Evolutionary conservation across 140 eudicot genomes (phyloP).

Genomic region (Eryngium alpinum): DNA sequence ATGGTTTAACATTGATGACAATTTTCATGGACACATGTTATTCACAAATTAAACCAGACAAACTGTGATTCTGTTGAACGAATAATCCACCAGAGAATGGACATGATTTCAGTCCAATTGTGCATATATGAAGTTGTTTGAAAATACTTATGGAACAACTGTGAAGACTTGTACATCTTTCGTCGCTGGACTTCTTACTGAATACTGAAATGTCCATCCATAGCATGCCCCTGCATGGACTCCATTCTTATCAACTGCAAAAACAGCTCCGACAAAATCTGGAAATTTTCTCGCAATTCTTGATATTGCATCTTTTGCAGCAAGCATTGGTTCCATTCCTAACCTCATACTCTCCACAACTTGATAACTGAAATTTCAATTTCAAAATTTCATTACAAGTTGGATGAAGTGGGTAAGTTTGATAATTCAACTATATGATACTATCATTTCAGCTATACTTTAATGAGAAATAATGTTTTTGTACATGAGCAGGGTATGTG

Average conservation of each 20-base stretch:
- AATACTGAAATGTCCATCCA: conserved; percentile 94
- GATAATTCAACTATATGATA: background rate
- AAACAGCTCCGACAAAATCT: conserved; percentile 69
- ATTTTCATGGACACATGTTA: too few relatives aligned
- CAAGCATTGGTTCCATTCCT: conserved; percentile 77
- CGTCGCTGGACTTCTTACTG: conserved; percentile 67
- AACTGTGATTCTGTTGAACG: too few relatives aligned
- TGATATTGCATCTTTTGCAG: conserved; percentile 81
- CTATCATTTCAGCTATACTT: background rate
- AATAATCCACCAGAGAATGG: too few relatives aligned
- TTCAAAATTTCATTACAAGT: background rate
- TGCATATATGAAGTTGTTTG: background rate
- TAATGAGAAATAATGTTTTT: background rate
- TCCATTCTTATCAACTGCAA: conserved; percentile 76
- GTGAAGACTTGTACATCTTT: conserved; percentile 70
- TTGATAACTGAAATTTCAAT: conserved; percentile 58
- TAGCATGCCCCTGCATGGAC: conserved; percentile 88
- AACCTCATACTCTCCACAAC: conserved; percentile 95
- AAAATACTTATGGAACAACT: conserved; percentile 37
- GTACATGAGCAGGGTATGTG: background rate
- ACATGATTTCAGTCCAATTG: too few relatives aligned
- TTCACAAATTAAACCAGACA: too few relatives aligned
- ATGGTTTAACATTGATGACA: too few relatives aligned
- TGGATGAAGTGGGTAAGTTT: background rate
- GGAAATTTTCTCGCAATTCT: conserved; percentile 76